Evolutionary conservation across 1,139 yeast genomes (phyloP), one percentile per base, ranked within the genome.

Genomic region (Zygosaccharomyces sapae): DNA sequence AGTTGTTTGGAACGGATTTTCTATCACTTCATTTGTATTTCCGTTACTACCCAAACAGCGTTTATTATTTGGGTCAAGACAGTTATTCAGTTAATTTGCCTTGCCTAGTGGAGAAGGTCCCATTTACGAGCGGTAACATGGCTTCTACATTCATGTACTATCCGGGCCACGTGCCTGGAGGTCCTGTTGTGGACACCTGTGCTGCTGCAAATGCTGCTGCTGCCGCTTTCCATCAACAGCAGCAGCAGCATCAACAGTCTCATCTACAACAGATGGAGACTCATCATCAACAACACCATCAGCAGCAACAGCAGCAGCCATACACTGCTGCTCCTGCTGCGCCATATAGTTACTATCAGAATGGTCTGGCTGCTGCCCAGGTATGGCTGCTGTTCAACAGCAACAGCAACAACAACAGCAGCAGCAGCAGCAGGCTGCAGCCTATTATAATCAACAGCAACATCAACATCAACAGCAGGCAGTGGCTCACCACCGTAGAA

Each of bases 51-150:
- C 40, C 1, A 37, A 20, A 37, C 40, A 37, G 40, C 40, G 31
- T 24, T 5, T 37, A 24, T 31, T 27, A 24, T 37, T 37, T 20
- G 19, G 9, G 46, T 51, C 51, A 52, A 56, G 65, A 54, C 57
- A 61, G 63, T 61, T 61, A 61, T 61, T 61, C 51, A 51, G 55
- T 61, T 61, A 61, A 58, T 61, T 57, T 58, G 63, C 59, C 63
- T 55, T 51, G 45, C 49, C 40, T 37, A 37, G 40, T 37, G 40
- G 40, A 27, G 40, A 37, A 37, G 19, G 40, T 37, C 45, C 51
- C 47, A 49, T 30, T 49, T 41, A 42, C 41, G 30, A 41, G 39
- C 10, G 39, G 37, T 33, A 37, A 16, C 30, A 33, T 41, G 44
- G 30, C 37, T 16, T 54, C 58, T 41, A 48, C 58, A 31, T 55